Base-by-base conservation (phyloP, 345 rosid species). In the Euphorbia tirucalli region DNA sequence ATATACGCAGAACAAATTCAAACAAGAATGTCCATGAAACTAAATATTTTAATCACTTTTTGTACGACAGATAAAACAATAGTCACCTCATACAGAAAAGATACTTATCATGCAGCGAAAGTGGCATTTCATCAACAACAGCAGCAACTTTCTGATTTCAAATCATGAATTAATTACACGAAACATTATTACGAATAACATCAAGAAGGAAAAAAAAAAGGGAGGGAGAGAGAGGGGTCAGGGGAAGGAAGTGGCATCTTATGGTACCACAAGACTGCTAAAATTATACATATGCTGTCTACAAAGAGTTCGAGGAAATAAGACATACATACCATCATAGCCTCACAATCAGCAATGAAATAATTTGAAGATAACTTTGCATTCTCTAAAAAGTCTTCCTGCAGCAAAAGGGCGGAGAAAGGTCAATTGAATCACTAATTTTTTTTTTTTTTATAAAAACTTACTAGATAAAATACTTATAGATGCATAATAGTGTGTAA, bases 341-440 rank as follows among this genome's bases (percentile, higher is more conserved):
- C 90, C 77, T 90, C 96, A 55, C 91, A 88, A 78, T 91, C 81
- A 30, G 94, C 72, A 43, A 94, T 90, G 80, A 94, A 94, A 82
- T 88, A 94, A 74, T 91, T 88, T 35, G 83, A 82, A 69, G 97
- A 94, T 68, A 94, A 68, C 76, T 87, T 94, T 62, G 97, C 93
- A 79, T 94, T 91, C 75, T 86, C 92, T 19, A 84, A 70, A 79
- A 94, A 91, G 79, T 90, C 85, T 75, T 90, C n/a, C n/a, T n/a
- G n/a, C n/a, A n/a, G n/a, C n/a, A n/a, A n/a, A n/a, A n/a, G n/a
- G n/a, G n/a, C n/a, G n/a, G n/a, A n/a, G n/a, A n/a, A n/a, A n/a
- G n/a, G n/a, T n/a, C n/a, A n/a, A n/a, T n/a, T n/a, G n/a, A n/a
- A n/a, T n/a, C n/a, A n/a, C n/a, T n/a, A n/a, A n/a, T n/a, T n/a